A percentile compares a stretch with the other conserved stretches of the same genome.
Evolutionary conservation across 305 asterid species (phyloP).

Genomic region (Lippia alba): DNA sequence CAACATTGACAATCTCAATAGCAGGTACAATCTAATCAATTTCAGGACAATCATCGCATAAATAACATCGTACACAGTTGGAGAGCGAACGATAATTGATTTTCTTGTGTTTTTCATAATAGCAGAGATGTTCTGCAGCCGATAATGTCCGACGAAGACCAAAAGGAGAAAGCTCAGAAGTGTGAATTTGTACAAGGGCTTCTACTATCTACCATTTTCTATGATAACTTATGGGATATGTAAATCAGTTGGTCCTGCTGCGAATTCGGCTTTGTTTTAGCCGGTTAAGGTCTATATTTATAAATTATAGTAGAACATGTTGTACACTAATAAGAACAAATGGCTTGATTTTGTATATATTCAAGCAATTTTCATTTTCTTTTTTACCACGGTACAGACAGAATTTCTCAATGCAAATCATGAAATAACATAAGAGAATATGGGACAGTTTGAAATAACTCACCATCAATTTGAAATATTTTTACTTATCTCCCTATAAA

Average conservation of each 20-base stretch:
- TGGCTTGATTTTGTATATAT: too few relatives aligned
- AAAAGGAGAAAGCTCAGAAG: conserved; percentile 63
- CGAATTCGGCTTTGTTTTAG: background rate
- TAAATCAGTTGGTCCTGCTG: too few relatives aligned
- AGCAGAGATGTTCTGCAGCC: conserved; percentile 45
- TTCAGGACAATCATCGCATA: too few relatives aligned
- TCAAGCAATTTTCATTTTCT: too few relatives aligned
- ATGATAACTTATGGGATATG: conserved; percentile 30
- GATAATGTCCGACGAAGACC: conserved; percentile 67
- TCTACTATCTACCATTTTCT: conserved; percentile 52
- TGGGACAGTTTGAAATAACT: too few relatives aligned
- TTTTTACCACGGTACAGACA: too few relatives aligned
- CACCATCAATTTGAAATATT: too few relatives aligned
- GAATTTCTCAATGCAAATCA: too few relatives aligned
- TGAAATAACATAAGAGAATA: too few relatives aligned
- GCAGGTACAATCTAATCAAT: conserved; percentile 44
- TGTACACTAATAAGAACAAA: background rate
- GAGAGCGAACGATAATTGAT: background rate
- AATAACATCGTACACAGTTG: too few relatives aligned
- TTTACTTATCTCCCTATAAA: too few relatives aligned
- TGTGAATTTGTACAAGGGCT: conserved; percentile 55
- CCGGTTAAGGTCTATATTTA: background rate
- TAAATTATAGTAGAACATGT: background rate
- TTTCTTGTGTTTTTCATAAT: background rate
- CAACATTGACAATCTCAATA: conserved; percentile 41